Base-by-base conservation (phyloP, 225 moss, liverwort and hornwort species). In the Sphagnum contortum region DNA sequence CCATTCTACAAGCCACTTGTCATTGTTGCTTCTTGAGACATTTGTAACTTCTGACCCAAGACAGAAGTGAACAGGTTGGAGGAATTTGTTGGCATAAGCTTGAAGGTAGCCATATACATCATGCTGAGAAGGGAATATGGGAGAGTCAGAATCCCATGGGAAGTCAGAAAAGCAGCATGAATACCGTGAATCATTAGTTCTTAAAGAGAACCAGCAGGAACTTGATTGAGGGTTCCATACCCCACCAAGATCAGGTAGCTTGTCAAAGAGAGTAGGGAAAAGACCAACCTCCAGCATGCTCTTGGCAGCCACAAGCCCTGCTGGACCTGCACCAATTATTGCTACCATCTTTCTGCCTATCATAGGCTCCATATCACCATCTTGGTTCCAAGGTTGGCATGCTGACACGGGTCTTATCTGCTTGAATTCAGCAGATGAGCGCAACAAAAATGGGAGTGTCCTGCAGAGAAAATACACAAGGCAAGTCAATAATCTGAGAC, bases 211-310 rank as follows among this genome's bases (percentile, higher is more conserved):
- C 72, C 72, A 72, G 13, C 60, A 55, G 2, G 9, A 3, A n/a
- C 29, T 48, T 0, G 53, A 66, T 5, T 52, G 59, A 4, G 72
- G 60, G 12, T 72, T 72, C 72, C 72, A 72, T 9, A 66, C 4
- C 9, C 72, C 72, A 4, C 72, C 72, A 72, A 72, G 7, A 58
- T 52, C 60, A 47, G 53, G 50, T 66, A 65, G 65, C 72, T 72
- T 66, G 51, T 72, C 72, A 10, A 72, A 72, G 50, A 72, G 6
- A 66, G 14, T 14, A 14, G 72, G 72, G n/a, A 65, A 59, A 4
- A 72, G 57, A n/a, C 72, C 72, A 3, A 66, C 66, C 66, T 72
- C 72, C 29, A 72, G 66, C 72, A 72, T 65, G 66, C 72, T 72
- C 72, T 72, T 72, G 4, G 72, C 72, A 13, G 66, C 66, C 14